A percentile compares a stretch with the other conserved stretches of the same genome.
These are phyloP conservation scores for sunflower (Helianthus annuus) DNA, from an alignment of 129 eudicot species.

Conservation along the genomic window DNA sequence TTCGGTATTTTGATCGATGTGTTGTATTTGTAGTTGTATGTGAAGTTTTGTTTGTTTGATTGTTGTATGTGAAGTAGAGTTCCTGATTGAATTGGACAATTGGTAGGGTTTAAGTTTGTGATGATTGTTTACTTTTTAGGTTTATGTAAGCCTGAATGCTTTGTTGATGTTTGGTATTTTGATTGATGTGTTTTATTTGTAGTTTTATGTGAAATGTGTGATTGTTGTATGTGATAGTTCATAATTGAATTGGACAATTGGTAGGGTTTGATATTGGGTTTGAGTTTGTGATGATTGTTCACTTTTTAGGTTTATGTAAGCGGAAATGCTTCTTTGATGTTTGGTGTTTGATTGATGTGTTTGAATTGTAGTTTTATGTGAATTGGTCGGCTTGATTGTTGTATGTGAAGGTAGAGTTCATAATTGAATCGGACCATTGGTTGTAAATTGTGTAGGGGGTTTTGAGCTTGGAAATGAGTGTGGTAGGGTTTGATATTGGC, in stretches of 20 bases:
- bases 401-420: too few species aligned
- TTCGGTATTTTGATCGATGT: background rate
- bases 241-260: constrained; percentile 1
- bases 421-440: background rate
- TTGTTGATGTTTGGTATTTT: background rate
- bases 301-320: too few species aligned
- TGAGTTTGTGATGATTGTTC: too few species aligned
- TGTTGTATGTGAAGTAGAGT: constrained; percentile 13
- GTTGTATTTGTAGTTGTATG: constrained; percentile 12
- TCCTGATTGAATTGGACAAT: constrained; percentile 5
- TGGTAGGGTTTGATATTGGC: constrained; percentile 91
- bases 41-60: constrained; percentile 11
- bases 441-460: background rate
- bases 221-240: constrained; percentile 15
- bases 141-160: background rate
- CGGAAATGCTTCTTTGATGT: too few species aligned
- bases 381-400: too few species aligned
- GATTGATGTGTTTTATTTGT: background rate
- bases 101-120: background rate
- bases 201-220: constrained; percentile 5
- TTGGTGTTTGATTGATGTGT: too few species aligned
- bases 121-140: background rate
- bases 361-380: too few species aligned
- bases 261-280: too few species aligned
- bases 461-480: constrained; percentile 61